A percentile compares a stretch with the other conserved stretches of the same genome.
Evolutionary conservation across 148 eudicot genomes (phyloP).

Genomic region (Arctostaphylos glauca): DNA sequence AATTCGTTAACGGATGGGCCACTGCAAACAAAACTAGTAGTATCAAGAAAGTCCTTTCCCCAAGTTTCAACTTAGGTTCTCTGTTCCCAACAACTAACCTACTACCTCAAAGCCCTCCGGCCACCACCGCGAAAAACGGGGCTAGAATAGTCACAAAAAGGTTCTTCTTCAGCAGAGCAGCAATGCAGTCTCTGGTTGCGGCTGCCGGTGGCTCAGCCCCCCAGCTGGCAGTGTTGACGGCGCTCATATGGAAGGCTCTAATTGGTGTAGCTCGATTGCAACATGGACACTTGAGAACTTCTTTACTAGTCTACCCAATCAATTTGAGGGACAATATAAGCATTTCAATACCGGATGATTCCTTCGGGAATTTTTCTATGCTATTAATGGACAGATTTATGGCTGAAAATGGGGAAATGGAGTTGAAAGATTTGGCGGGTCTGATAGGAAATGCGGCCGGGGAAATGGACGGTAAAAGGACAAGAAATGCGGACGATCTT

Average conservation of each 20-base stretch:
- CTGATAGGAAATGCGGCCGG: too few species aligned
- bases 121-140: background rate
- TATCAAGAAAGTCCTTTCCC: background rate
- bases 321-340: constrained; percentile 19
- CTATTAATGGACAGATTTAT: background rate
- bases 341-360: background rate
- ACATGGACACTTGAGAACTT: constrained; percentile 16
- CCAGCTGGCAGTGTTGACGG: constrained; percentile 6
- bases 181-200: constrained; percentile 8
- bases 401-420: background rate
- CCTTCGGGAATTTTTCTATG: constrained; percentile 25
- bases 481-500: background rate
- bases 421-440: constrained; percentile 2
- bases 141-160: constrained; percentile 16
- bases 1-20: constrained; percentile 24
- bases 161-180: constrained; percentile 14
- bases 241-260: constrained; percentile 29
- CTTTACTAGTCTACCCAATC: constrained; percentile 7
- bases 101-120: background rate
- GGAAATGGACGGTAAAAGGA: background rate
- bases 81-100: constrained; percentile 19
- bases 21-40: constrained; percentile 7
- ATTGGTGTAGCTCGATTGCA: constrained; percentile 3
- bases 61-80: constrained; percentile 12
- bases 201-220: background rate